These are phyloP conservation scores for Myochromella boudieri DNA, from an alignment of 768 basidiomycete genomes.

Conservation along the genomic window DNA sequence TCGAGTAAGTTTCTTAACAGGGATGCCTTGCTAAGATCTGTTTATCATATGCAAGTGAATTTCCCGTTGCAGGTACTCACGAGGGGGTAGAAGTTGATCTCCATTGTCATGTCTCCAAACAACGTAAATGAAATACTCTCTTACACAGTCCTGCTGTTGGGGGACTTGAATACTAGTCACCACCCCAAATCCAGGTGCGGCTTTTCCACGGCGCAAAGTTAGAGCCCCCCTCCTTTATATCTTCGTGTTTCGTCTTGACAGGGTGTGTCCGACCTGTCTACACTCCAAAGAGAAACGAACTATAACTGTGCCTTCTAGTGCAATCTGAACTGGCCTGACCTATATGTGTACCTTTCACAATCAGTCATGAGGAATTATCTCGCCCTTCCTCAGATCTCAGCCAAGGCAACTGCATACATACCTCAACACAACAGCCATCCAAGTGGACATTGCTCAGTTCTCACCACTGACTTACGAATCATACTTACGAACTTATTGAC, in stretches of 20 bases:
- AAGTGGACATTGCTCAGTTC: background rate
- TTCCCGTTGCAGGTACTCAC: too few relatives aligned
- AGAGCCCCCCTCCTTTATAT: too few relatives aligned
- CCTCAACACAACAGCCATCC: background rate
- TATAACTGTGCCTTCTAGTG: background rate
- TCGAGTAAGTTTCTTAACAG: background rate
- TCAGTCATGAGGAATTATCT: background rate
- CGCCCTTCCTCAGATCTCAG: background rate
- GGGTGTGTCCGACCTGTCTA: background rate
- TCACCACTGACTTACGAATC: too few relatives aligned
- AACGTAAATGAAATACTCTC: background rate
- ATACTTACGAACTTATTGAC: background rate
- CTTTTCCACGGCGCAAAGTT: too few relatives aligned
- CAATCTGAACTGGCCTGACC: background rate
- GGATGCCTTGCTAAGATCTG: background rate
- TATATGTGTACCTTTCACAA: background rate
- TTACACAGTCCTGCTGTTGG: background rate
- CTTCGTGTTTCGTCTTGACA: constrained; percentile 6
- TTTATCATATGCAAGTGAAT: too few relatives aligned
- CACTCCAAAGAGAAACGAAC: background rate
- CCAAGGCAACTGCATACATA: background rate
- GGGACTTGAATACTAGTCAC: background rate
- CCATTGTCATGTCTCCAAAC: too few relatives aligned
- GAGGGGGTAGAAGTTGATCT: too few relatives aligned
- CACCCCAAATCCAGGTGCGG: background rate